Percentiles rank a stretch among this genome's conserved stretches.
Evolutionary conservation across 495 filamentous ascomycete genomes (phyloP).

Genomic region (Halenospora varia): DNA sequence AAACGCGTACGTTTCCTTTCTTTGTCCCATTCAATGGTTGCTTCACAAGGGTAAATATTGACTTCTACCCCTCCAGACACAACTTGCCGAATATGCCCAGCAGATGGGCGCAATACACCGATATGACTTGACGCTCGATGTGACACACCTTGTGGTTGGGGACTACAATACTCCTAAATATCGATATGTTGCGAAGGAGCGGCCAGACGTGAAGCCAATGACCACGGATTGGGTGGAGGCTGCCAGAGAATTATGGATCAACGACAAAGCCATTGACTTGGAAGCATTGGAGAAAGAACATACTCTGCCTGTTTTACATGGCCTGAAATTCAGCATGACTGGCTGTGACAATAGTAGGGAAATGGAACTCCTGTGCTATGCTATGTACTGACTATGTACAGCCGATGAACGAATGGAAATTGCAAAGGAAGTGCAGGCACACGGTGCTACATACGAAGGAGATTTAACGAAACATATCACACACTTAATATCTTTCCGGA

Average conservation of each 20-base stretch:
- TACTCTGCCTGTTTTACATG: slow-evolving; percentile 54
- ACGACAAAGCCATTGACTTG: slow-evolving; percentile 76
- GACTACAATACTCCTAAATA: slow-evolving; percentile 87
- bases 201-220: slow-evolving; percentile 79
- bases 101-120: slow-evolving; percentile 86
- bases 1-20: slow-evolving; percentile 59
- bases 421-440: slow-evolving; percentile 53
- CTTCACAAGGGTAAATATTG: slow-evolving; percentile 15
- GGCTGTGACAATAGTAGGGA: slow-evolving; percentile 79
- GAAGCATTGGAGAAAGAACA: slow-evolving; percentile 58
- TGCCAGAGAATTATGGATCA: slow-evolving; percentile 75
- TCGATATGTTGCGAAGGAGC: slow-evolving; percentile 85
- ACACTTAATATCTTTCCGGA: slow-evolving; percentile 75
- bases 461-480: slow-evolving; percentile 84
- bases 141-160: slow-evolving; percentile 91
- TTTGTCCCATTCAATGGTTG: slow-evolving; percentile 2
- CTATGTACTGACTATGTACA: slow-evolving; percentile 27
- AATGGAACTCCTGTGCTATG: not conserved
- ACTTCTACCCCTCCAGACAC: slow-evolving; percentile 47
- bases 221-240: slow-evolving; percentile 78
- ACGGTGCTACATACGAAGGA: slow-evolving; percentile 78
- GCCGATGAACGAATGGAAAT: slow-evolving; percentile 65
- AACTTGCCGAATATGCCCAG: slow-evolving; percentile 60
- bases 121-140: slow-evolving; percentile 90
- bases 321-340: slow-evolving; percentile 78